A percentile compares a stretch with the other conserved stretches of the same genome.
Conservation (phyloP, 2,329 filamentous ascomycete species). For the Thermothelomyces thermophilus region DNA sequence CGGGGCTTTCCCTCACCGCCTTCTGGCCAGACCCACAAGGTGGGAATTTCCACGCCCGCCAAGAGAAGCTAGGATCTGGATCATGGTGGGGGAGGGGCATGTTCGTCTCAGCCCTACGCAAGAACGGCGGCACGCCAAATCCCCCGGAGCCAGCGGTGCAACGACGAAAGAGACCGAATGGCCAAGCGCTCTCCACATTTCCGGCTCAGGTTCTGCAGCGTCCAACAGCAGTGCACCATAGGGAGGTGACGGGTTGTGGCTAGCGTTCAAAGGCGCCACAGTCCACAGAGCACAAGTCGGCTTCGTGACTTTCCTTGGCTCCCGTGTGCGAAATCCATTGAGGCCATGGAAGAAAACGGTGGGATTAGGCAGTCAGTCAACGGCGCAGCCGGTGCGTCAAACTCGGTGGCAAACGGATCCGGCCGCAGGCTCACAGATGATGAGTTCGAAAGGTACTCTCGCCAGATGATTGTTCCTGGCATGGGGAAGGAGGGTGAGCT, state of each 20-base stretch:
- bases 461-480: slow-evolving; percentile 82
- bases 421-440: slow-evolving; percentile 64
- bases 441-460: slow-evolving; percentile 81
- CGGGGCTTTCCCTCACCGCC: slow-evolving; percentile 11
- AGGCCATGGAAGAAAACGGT: slow-evolving; percentile 1
- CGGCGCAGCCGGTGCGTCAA: neutral
- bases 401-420: slow-evolving; percentile 21
- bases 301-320: too few relatives aligned
- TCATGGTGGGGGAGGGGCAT: slow-evolving; percentile 19
- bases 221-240: too few relatives aligned
- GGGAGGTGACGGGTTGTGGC: too few relatives aligned
- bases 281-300: too few relatives aligned
- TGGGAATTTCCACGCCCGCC: neutral
- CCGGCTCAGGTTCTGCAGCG: too few relatives aligned
- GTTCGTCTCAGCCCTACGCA: slow-evolving; percentile 14
- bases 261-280: too few relatives aligned
- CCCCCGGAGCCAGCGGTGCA: neutral
- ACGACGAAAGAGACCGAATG: neutral
- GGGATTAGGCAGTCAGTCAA: neutral
- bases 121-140: neutral
- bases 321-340: too few relatives aligned
- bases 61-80: slow-evolving; percentile 8
- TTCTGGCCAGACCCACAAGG: neutral
- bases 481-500: slow-evolving; percentile 64
- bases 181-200: neutral